Base-by-base conservation (phyloP, 2,329 filamentous ascomycete species). In the Phaeosphaeria sp. region DNA sequence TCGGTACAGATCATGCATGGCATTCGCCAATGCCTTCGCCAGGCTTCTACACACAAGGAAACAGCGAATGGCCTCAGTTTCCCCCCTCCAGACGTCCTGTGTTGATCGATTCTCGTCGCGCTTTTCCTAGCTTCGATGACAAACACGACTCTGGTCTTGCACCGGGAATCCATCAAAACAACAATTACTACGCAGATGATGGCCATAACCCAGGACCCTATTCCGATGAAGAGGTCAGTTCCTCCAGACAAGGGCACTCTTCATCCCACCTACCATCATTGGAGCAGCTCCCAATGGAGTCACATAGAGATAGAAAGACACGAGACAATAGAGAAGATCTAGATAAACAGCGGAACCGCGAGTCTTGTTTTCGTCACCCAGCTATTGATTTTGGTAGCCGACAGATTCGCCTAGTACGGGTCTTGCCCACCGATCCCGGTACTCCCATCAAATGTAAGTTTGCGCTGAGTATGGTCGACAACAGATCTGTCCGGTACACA, bases 401-500 rank as follows among this genome's bases (percentile, higher is more conserved):
- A 25, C 33, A 40, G n/a, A 50, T 50, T 9, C 48, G 48, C 8
- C 36, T 50, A 13, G 48, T 50, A 2, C 30, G 48, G 21, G 15
- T 50, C 36, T 17, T 50, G 6, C 30, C 30, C 3, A 25, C 33
- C n/a, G 33, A 24, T 15, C 18, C 30, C 18, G 33, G 20, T 17
- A 20, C 30, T 15, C 36, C 30, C 39, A 40, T 50, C n/a, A 17
- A 18, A 42, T 50, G 48, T 20, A 25, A 50, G 36, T 50, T 50
- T 25, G 11, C 22, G n/a, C 15, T 42, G 15, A 42, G 48, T 17
- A 24, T 50, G 30, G 20, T 50, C 4, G 30, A 50, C 18, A 42
- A 42, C 33, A 39, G 24, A 3, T 24, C 24, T 24, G 17, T 25
- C 13, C 36, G 20, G 0, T 75, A 71, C 39, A 56, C 64, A 22